Base-by-base conservation (phyloP, 1,139 yeast species). In the Suhomyces ambrosiae region DNA sequence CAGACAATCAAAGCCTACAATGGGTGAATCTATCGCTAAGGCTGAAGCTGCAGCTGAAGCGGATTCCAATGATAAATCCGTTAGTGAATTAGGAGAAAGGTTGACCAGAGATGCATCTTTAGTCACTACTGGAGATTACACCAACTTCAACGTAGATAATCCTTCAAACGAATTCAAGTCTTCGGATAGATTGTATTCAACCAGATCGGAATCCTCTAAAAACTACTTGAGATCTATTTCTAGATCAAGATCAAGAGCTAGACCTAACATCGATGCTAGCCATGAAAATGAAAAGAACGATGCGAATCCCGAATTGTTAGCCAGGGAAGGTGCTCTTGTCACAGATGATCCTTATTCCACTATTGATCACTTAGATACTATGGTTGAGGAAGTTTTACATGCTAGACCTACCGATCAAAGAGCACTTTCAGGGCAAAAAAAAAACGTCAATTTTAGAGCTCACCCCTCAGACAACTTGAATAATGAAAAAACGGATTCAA, bases 221-320 rank as follows among this genome's bases (percentile, higher is more conserved):
- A 68, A 69, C 49, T 80, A 79, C 49, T 64, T 80, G 46, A 69
- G 86, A 45, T 71, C 81, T 0, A 79, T 80, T 33, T 80, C 86
- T 1, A 68, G 85, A 56, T 79, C 86, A 2, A 68, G 84, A 50
- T 76, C 83, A 9, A 70, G 84, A 57, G 76, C 82, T 9, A 70
- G 83, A 56, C 64, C 60, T 33, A 63, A 63, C 4, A 37, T 45
- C 22, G 53, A 48, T 24, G 35, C 32, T 6, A 32, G 40, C 22
- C 44, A 40, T 25, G 43, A 40, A n/a, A 60, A 53, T 35, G 74
- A 64, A 41, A 68, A 68, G 53, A 69, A 69, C 50, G 76, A 70
- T 50, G 69, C 75, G 16, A 60, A 67, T 41, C 63, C 73, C 1
- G 56, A 57, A 9, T 70, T 61, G 33, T 64, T 72, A 44, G 63